Base-by-base conservation (phyloP, 2,329 filamentous ascomycete species). In the Alternaria brassicicola region DNA sequence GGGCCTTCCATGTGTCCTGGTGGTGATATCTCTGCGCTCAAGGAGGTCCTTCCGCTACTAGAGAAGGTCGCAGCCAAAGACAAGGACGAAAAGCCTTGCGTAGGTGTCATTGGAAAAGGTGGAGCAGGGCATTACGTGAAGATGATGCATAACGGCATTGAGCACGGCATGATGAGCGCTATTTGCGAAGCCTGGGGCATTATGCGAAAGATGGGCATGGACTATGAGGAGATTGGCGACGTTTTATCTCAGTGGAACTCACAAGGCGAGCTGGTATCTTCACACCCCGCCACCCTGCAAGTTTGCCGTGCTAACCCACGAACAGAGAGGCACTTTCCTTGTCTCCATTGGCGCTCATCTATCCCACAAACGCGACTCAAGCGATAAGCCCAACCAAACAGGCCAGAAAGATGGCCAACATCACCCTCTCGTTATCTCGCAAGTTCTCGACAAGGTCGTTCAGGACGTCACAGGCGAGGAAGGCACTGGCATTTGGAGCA, bases 81-180 rank as follows among this genome's bases (percentile, higher is more conserved):
- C 54, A 77, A 78, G 33, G 78, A 84, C 4, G 86, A 85, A 1
- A 82, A 80, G 10, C 82, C 87, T 1, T 91, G 88, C 64, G 86
- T 89, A 0, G 84, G 78, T 0, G 80, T 82, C 25, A 81, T 88
- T 45, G 88, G 89, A 0, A 83, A 84, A 2, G 85, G 85, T 0
- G 88, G 88, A 1, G 82, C 85, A 1, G 89, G 89, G 0, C 88
- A 91, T 72, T 91, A 88, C 67, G 87, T 90, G 38, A 91, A 92
- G 78, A 91, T 91, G 88, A 83, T 90, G 4, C 89, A 91, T 71
- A 90, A 91, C 63, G 88, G 88, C 1, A 90, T 91, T 59, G 88
- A 91, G 70, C 87, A 90, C 60, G 88, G 87, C 2, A 89, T 91
- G 85, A 84, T 91, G 78, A 85, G 83, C 52, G 81, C 83, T 0